A percentile compares a stretch with the other conserved stretches of the same genome.
Evolutionary conservation across 2,329 filamentous ascomycete species (phyloP).

Genomic region (Alternaria solani): DNA sequence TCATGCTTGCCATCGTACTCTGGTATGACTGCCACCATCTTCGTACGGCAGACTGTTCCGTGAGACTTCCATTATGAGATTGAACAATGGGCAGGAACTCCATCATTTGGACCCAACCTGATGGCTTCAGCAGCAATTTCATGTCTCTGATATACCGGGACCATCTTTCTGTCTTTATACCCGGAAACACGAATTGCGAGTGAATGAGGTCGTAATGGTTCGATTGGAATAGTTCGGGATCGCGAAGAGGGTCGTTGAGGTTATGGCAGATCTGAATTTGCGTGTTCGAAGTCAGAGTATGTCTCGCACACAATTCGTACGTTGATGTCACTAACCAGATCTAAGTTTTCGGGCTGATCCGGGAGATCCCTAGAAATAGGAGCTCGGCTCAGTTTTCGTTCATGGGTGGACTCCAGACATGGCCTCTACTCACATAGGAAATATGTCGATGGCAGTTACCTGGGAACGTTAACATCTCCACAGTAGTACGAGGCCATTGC

Average conservation of each 20-base stretch:
- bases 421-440: constrained; percentile 31
- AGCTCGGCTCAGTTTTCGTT: background rate
- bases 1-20: constrained; percentile 43
- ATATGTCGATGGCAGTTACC: constrained; percentile 52
- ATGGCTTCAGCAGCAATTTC: constrained; percentile 72
- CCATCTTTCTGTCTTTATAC: constrained; percentile 79
- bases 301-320: too few species aligned
- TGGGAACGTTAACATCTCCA: constrained; percentile 28
- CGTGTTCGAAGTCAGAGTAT: too few species aligned
- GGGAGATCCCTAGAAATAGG: constrained; percentile 25
- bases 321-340: constrained; percentile 11
- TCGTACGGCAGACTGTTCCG: constrained; percentile 55
- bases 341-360: constrained; percentile 51
- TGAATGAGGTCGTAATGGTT: constrained; percentile 85
- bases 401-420: background rate
- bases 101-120: constrained; percentile 88
- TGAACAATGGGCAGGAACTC: constrained; percentile 87
- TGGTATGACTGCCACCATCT: constrained; percentile 50
- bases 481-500: background rate
- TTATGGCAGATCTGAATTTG: constrained; percentile 38
- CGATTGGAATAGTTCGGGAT: constrained; percentile 61
- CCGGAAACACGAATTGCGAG: constrained; percentile 74
- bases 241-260: constrained; percentile 51
- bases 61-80: constrained; percentile 82
- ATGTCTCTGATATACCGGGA: constrained; percentile 78